Evolutionary conservation across 306 rosid species (phyloP).

Genomic region (Sophora flavescens): DNA sequence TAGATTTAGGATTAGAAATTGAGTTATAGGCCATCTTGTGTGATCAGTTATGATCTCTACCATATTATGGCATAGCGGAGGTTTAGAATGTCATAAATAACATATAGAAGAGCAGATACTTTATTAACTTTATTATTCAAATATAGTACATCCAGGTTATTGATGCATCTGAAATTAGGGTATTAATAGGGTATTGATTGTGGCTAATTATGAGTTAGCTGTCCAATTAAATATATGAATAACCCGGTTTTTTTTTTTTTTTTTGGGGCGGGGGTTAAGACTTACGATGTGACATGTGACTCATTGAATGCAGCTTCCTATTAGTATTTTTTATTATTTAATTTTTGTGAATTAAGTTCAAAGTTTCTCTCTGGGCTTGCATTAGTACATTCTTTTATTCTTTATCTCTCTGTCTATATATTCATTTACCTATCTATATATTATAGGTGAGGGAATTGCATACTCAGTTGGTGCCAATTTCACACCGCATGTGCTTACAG

Average conservation of each 20-base stretch:
- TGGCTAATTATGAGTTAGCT: slow-evolving; percentile 10
- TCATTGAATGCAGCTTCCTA: slow-evolving; percentile 25
- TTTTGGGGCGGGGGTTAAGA: no score
- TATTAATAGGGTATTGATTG: neutral
- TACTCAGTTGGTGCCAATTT: slow-evolving; percentile 90
- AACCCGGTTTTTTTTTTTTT: no score
- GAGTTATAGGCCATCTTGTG: slow-evolving; percentile 1
- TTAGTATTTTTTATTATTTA: neutral
- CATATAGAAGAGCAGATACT: neutral
- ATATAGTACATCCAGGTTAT: neutral
- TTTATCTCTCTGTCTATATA: slow-evolving; percentile 5
- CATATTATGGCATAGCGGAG: neutral
- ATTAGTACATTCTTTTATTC: neutral
- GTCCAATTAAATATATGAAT: slow-evolving; percentile 25
- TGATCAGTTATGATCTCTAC: slow-evolving; percentile 18
- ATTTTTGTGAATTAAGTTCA: neutral
- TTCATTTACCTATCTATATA: slow-evolving; percentile 22
- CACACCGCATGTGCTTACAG: slow-evolving; percentile 89
- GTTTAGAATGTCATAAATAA: slow-evolving; percentile 13
- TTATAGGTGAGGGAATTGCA: slow-evolving; percentile 73
- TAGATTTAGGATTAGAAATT: neutral
- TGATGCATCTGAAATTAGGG: slow-evolving; percentile 33
- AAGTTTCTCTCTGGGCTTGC: slow-evolving; percentile 17
- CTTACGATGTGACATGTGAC: neutral
- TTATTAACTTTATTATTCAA: slow-evolving; percentile 6